These are phyloP conservation scores for Tillandsia leiboldiana DNA, from an alignment of 176 grass and related monocot genomes.

Conservation along the genomic window DNA sequence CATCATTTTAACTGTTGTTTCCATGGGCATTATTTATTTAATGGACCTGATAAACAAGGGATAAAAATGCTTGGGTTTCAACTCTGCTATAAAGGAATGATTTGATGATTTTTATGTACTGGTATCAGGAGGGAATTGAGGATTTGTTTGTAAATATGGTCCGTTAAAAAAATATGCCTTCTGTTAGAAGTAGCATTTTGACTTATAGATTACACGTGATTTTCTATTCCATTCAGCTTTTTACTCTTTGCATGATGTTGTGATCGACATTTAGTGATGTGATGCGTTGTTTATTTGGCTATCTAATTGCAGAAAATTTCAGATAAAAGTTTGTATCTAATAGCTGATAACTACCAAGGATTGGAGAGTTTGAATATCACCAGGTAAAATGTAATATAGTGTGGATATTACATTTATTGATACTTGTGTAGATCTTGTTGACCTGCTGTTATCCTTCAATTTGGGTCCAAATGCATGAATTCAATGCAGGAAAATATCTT, in stretches of 20 bases:
- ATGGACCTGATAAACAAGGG: not conserved
- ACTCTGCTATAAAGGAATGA: not conserved
- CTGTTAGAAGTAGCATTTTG: not conserved
- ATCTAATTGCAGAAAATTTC: slow-evolving; percentile 57
- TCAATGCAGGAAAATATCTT: not conserved
- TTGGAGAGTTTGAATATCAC: slow-evolving; percentile 80
- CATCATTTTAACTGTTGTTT: not conserved
- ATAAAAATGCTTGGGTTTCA: not conserved
- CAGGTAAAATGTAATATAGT: slow-evolving; percentile 32
- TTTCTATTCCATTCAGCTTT: not conserved
- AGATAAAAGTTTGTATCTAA: slow-evolving; percentile 44
- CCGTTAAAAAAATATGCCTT: not conserved
- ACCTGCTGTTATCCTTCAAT: not conserved
- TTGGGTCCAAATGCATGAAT: not conserved
- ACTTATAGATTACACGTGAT: not conserved
- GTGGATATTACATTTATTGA: not conserved
- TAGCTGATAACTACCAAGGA: slow-evolving; percentile 53
- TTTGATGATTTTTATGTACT: not conserved
- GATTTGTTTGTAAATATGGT: not conserved
- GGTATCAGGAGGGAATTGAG: not conserved
- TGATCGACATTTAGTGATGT: not conserved
- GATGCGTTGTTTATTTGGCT: not conserved
- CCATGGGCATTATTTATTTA: not conserved
- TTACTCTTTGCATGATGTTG: not conserved
- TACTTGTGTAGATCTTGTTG: not conserved